These are phyloP conservation scores for Tulasnella sp. DNA, from an alignment of 768 basidiomycete genomes.

Conservation along the genomic window DNA sequence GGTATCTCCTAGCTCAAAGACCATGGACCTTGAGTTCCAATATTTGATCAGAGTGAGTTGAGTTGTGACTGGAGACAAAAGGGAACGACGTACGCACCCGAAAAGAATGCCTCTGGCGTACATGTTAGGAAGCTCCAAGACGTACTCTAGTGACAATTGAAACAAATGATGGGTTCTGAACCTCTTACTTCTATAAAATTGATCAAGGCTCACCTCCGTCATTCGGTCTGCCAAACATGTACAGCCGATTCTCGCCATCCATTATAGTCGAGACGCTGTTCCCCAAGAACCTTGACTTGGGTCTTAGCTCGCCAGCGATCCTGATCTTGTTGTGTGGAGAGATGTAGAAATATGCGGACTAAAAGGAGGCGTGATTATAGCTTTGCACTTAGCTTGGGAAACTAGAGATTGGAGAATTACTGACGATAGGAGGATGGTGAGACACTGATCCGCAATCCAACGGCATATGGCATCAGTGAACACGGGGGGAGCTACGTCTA, in stretches of 20 bases:
- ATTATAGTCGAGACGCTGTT: slow-evolving; percentile 93
- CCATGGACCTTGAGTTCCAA: slow-evolving; percentile 52
- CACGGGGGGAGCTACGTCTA: slow-evolving; percentile 53
- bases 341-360: slow-evolving; percentile 88
- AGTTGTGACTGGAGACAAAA: slow-evolving; percentile 47
- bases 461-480: slow-evolving; percentile 90
- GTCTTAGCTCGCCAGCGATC: slow-evolving; percentile 86
- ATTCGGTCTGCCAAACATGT: slow-evolving; percentile 67
- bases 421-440: slow-evolving; percentile 73
- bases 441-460: slow-evolving; percentile 65
- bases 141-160: slow-evolving; percentile 45
- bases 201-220: slow-evolving; percentile 59
- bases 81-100: background rate
- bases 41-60: background rate
- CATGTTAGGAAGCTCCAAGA: slow-evolving; percentile 97
- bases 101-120: slow-evolving; percentile 58
- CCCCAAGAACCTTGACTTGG: slow-evolving; percentile 92
- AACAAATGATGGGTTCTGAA: background rate
- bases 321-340: slow-evolving; percentile 79
- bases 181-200: background rate
- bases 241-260: slow-evolving; percentile 91
- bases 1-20: slow-evolving; percentile 86
- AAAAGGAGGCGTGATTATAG: slow-evolving; percentile 13
- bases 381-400: background rate
- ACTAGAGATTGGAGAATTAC: slow-evolving; percentile 20